Conservation (phyloP, 192 early-diverging fungal genomes). For the Endogone sp. region DNA sequence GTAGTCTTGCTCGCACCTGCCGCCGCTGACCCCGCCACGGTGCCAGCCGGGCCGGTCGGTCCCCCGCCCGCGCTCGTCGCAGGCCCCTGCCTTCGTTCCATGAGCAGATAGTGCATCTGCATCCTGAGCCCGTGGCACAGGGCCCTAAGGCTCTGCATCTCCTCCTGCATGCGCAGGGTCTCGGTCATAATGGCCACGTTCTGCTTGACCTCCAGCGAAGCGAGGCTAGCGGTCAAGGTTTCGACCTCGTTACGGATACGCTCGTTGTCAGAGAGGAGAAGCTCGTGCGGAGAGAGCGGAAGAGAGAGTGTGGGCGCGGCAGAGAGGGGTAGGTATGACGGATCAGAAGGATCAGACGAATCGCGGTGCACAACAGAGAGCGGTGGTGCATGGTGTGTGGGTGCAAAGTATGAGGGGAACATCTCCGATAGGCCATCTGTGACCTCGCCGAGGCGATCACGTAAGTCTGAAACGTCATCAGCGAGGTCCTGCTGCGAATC, state of each 20-base stretch:
- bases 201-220: constrained; percentile 60
- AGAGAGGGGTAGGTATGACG: neutral
- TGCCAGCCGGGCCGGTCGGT: neutral
- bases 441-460: constrained; percentile 3
- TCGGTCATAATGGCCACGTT: constrained; percentile 68
- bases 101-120: constrained; percentile 64
- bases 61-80: neutral
- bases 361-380: constrained; percentile 10
- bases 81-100: constrained; percentile 34
- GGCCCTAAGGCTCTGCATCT: constrained; percentile 59
- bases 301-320: no score
- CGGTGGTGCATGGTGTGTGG: neutral
- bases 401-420: constrained; percentile 25
- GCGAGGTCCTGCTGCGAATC: neutral
- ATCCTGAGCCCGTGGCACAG: constrained; percentile 62
- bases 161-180: constrained; percentile 60
- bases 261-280: constrained; percentile 47
- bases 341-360: constrained; percentile 18
- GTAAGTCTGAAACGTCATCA: neutral
- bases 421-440: constrained; percentile 15
- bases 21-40: neutral
- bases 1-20: no score
- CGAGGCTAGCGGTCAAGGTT: constrained; percentile 47
- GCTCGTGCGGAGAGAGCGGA: constrained; percentile 26
- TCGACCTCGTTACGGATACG: constrained; percentile 51